These are phyloP conservation scores for Agrocybe pediades DNA, from an alignment of 768 basidiomycete species.

Conservation along the genomic window DNA sequence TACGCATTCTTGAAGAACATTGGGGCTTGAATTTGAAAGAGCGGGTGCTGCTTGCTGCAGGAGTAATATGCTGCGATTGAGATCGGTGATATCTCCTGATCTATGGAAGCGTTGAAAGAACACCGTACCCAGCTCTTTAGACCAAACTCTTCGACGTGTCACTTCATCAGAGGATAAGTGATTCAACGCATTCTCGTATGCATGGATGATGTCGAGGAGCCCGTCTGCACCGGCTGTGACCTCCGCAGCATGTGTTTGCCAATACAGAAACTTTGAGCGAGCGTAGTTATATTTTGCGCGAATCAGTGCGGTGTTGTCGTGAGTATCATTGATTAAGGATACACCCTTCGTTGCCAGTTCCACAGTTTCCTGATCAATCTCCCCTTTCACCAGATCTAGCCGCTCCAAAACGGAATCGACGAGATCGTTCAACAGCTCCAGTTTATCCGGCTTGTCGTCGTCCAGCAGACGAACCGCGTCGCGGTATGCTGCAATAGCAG, in stretches of 20 bases:
- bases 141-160: background rate
- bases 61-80: background rate
- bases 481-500: background rate
- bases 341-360: too few relatives aligned
- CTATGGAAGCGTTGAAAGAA: slow-evolving; percentile 1
- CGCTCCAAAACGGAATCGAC: background rate
- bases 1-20: background rate
- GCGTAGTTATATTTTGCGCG: too few relatives aligned
- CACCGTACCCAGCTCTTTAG: slow-evolving; percentile 5
- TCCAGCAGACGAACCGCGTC: background rate
- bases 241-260: too few relatives aligned
- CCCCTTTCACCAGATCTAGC: background rate
- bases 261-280: slow-evolving; percentile 3
- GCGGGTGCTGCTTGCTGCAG: background rate
- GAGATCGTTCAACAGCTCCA: background rate
- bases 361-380: too few relatives aligned
- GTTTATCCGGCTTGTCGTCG: background rate
- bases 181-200: background rate
- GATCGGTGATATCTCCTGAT: background rate
- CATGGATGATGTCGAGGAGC: background rate
- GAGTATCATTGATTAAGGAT: too few relatives aligned
- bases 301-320: too few relatives aligned
- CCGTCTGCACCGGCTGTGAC: background rate
- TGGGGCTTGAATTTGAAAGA: background rate
- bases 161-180: background rate